Percentiles rank a stretch among this genome's conserved stretches.
Evolutionary conservation across 345 rosid species (phyloP).

Genomic region (Hirschfeldia incana): DNA sequence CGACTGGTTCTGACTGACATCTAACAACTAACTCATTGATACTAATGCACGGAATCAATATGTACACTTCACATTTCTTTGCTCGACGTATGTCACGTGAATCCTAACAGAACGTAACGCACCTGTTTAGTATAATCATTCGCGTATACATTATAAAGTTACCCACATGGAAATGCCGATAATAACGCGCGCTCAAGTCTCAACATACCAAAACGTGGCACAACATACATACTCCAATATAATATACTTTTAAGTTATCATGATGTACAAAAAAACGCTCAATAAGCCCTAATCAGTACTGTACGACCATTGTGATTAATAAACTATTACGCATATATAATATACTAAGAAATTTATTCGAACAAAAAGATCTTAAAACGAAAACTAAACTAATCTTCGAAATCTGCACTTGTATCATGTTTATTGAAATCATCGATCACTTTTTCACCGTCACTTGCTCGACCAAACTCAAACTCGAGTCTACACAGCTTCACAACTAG

Average conservation of each 20-base stretch:
- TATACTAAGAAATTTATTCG: neutral
- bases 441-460: neutral
- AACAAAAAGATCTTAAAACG: neutral
- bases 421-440: neutral
- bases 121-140: neutral
- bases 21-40: constrained; percentile 8
- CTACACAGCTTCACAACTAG: constrained; percentile 19
- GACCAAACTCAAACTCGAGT: neutral
- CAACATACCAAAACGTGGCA: constrained; percentile 19
- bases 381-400: neutral
- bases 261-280: neutral
- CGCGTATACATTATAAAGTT: constrained; percentile 20
- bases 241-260: neutral
- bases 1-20: neutral
- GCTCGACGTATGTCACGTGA: constrained; percentile 19
- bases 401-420: neutral
- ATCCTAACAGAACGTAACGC: constrained; percentile 5
- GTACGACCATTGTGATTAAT: neutral
- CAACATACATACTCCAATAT: constrained; percentile 2
- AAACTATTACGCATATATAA: neutral
- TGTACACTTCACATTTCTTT: constrained; percentile 13
- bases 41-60: constrained; percentile 10
- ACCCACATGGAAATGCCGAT: constrained; percentile 34
- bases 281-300: neutral
- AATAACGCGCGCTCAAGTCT: constrained; percentile 4